Evolutionary conservation across 352 stramenopile genomes (phyloP), one percentile per base, ranked within the genome.

Genomic region (Globisporangium uncinulatum): DNA sequence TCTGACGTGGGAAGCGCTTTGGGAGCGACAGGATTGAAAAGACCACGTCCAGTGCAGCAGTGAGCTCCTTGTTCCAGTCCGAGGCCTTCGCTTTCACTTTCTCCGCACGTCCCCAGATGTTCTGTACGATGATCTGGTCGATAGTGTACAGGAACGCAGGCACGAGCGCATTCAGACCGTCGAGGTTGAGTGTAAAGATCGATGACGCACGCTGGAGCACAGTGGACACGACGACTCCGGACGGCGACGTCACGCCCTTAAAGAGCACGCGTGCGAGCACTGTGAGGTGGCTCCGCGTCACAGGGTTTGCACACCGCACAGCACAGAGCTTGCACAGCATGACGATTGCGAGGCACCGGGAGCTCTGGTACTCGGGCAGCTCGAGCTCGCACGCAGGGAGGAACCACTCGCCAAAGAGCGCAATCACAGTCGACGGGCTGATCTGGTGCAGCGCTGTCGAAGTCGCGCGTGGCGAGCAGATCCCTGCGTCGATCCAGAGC

Each of bases 341-440:
- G 32, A 93, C 67, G 48, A 95, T 85, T 7, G 77, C 83, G 5
- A 90, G 66, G 36, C 81, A 93, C 10, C 83, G 77, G 9, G 83
- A 90, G 46, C 83, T 91, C 57, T 92, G 78, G 42, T 85, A 89
- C 45, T 92, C 85, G 0, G 61, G 19, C 32, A 67, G 66, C 39
- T 89, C 77, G 4, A 90, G 57, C 47, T 95, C 85, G 48, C 85
- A 95, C n/a, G 81, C 79, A 7, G 83, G 83, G 21, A 95, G 56
- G 49, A 95, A 92, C 85, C 85, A 95, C 48, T 95, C 83, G 6
- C 83, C 83, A 57, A 93, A 92, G 8, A 95, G 63, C n/a, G 83
- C 83, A 20, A 93, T 68, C 34, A 95, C 61, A 2, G 85, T 95
- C 7, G 83, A 93, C 8, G 85, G 85, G 52, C 81, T 89, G 52